Base-by-base conservation (phyloP, 192 early-diverging fungal genomes). In the Martensiomyces pterosporus region DNA sequence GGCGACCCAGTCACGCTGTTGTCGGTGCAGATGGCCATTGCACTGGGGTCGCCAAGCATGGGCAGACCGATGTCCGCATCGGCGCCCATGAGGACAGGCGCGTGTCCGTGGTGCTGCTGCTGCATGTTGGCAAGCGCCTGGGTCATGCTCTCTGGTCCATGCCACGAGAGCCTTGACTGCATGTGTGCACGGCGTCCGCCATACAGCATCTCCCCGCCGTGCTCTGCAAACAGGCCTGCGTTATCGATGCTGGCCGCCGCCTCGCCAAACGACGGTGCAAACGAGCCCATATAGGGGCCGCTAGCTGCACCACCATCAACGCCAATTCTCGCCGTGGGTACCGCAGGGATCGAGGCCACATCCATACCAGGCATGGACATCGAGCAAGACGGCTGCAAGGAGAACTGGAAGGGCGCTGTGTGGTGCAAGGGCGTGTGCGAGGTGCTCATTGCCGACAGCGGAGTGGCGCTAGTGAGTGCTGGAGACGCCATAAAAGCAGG, bases 321-420 rank as follows among this genome's bases (percentile, higher is more conserved):
- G 32, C 37, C 36, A n/a, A 22, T 49, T 49, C 43, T 56, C 22
- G 64, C 23, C 6, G n/a, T n/a, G n/a, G n/a, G n/a, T n/a, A n/a
- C n/a, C n/a, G 59, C 55, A 8, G 63, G 70, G 9, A 55, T 55
- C 17, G 70, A 74, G 23, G 63, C 55, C 46, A 66, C 23, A 25
- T 74, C 70, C 49, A 74, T 66, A 9, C 57, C 70, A 6, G 70
- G 62, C 40, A 66, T 49, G 27, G 70, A 59, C 41, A 73, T 39
- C 18, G 69, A 73, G 69, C 69, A 65, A 32, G 62, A 54, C 29
- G 69, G 60, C 42, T 64, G 70, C 70, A 74, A 66, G 39, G 65
- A 63, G 70, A 74, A 74, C 34, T 62, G 53, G 55, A 74, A 74
- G 51, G 60, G 63, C 3, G 63, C 51, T 0, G 70, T 39, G 33